Base-by-base conservation (phyloP, 78 protist genomes). In the Dictyostelium firmibasis region DNA sequence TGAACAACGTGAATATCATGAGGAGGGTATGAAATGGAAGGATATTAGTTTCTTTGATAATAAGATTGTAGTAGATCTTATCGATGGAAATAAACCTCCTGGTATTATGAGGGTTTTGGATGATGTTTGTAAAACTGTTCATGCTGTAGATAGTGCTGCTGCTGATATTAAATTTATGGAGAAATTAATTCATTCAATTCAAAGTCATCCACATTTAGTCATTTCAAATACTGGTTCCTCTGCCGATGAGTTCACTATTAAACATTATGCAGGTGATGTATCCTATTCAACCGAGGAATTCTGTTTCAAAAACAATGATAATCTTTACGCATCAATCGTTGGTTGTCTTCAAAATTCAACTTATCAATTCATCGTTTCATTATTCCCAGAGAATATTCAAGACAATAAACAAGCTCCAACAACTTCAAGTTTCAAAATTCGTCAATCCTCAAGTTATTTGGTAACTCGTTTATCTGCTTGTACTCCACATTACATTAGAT, bases 11-110 rank as follows among this genome's bases (percentile, higher is more conserved):
- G 98, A 97, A 75, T 98, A 98, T 84, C 96, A 57, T 38, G 82
- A 72, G n/a, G 99, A 98, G 67, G 98, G 98, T 38, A 92, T 98
- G 84, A 81, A 94, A 62, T 98, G 99, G 99, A 96, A 96, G 27
- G 89, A 84, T 18, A 97, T 97, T 88, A 43, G 81, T 36, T 98
- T 83, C 72, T 98, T 98, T 85, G 93, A 98, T 92, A 98, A 98
- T 96, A 91, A 97, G 85, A 79, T 98, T 38, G 98, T 97, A 67
- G 97, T 98, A 62, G 99, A 98, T 33, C 89, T 98, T 57, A 98
- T 98, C 60, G 99, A 98, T 70, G 98, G 95, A 5, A 84, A 67
- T 85, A 79, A 82, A 27, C 98, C 97, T 23, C 97, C 95, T 7
- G 99, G 99, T 36, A 79, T 98, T 27, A 38, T 98, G 78, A 31